A percentile compares a stretch with the other conserved stretches of the same genome.
Conservation (phyloP, 441 rosid genomes). For the Populus tomentosa region DNA sequence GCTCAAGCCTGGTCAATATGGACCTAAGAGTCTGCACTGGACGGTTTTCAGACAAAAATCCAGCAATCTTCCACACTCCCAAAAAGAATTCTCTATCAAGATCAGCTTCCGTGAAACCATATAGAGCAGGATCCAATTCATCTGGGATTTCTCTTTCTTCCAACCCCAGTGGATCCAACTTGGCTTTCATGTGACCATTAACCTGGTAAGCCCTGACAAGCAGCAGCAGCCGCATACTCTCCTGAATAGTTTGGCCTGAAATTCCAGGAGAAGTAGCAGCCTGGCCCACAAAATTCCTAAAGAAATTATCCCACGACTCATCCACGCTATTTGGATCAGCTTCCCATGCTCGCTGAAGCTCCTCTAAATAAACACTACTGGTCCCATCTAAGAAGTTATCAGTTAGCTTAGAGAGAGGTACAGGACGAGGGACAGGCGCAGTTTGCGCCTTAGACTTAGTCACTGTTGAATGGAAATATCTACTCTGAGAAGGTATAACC, state of each 20-base stretch:
- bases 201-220: constrained; percentile 96
- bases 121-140: constrained; percentile 70
- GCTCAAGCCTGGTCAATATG: constrained; percentile 83
- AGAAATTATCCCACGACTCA: constrained; percentile 98
- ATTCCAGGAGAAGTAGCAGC: constrained; percentile 92
- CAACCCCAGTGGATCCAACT: constrained; percentile 78
- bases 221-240: constrained; percentile 86
- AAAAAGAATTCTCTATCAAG: constrained; percentile 92
- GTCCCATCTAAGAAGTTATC: constrained; percentile 94
- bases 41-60: constrained; percentile 91
- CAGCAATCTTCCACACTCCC: constrained; percentile 96
- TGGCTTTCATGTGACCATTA: constrained; percentile 94
- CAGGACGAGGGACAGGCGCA: constrained; percentile 78
- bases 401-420: constrained; percentile 84
- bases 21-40: constrained; percentile 92
- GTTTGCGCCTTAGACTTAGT: constrained; percentile 57
- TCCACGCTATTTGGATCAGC: constrained; percentile 83
- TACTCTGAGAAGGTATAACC: constrained; percentile 40
- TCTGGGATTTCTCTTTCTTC: constrained; percentile 77
- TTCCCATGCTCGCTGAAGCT: constrained; percentile 96
- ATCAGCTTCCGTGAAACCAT: constrained; percentile 90
- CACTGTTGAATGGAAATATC: constrained; percentile 53
- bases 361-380: constrained; percentile 95
- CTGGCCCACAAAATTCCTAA: constrained; percentile 91
- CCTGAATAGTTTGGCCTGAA: constrained; percentile 96